phyloP scores from a whole-genome alignment of 495 filamentous ascomycete genomes.

The Talaromyces liani region DNA sequence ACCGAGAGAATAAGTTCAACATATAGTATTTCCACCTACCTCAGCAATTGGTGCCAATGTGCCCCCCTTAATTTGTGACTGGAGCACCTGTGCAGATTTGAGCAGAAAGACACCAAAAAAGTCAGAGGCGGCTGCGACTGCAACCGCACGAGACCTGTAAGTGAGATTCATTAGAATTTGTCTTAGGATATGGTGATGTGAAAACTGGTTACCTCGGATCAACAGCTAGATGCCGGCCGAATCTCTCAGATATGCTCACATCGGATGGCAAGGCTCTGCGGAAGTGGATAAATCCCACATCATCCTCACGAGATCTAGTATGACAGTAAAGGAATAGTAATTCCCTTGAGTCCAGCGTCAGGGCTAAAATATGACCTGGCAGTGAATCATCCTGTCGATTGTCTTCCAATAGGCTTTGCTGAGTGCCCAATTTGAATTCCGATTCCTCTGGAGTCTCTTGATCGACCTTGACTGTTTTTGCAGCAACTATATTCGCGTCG shows the following conservation, averaged over 20 bases:
- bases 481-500: conserved; percentile 47
- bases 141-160: conserved; percentile 54
- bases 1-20: neutral
- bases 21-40: conserved; percentile 16
- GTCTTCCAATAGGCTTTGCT: conserved; percentile 5
- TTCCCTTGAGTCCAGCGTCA: conserved; percentile 62
- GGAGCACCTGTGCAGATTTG: conserved; percentile 21
- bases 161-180: conserved; percentile 9
- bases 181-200: neutral
- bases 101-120: conserved; percentile 51
- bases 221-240: conserved; percentile 74
- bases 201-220: conserved; percentile 57
- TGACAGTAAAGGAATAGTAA: conserved; percentile 67
- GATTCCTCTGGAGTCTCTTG: conserved; percentile 24
- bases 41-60: conserved; percentile 28
- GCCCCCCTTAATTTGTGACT: conserved; percentile 25
- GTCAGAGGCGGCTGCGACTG: conserved; percentile 52
- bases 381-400: conserved; percentile 20
- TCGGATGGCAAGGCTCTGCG: conserved; percentile 49
- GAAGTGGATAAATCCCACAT: conserved; percentile 52
- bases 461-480: conserved; percentile 35
- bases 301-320: conserved; percentile 28
- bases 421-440: conserved; percentile 19
- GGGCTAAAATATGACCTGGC: conserved; percentile 69
- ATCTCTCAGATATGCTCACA: conserved; percentile 45